Conservation (phyloP, 2,329 filamentous ascomycete species). For the Ascochyta fabae region DNA sequence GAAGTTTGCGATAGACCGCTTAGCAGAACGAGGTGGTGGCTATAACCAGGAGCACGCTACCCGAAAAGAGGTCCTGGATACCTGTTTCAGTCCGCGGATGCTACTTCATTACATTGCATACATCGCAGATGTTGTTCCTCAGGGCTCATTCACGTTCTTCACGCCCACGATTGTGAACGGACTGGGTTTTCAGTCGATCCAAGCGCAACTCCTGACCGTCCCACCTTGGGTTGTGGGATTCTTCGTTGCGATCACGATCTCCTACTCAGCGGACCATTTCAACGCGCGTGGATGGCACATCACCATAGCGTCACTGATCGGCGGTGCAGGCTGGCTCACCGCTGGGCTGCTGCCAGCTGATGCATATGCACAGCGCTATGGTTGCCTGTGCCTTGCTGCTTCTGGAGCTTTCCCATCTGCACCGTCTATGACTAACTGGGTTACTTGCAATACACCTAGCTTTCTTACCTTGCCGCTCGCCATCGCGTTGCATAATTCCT, state of each 20-base stretch:
- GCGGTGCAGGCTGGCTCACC: slow-evolving; percentile 43
- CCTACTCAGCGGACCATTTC: slow-evolving; percentile 32
- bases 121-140: slow-evolving; percentile 38
- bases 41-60: slow-evolving; percentile 47
- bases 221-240: slow-evolving; percentile 48
- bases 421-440: slow-evolving; percentile 48
- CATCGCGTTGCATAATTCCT: slow-evolving; percentile 49
- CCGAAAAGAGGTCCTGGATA: slow-evolving; percentile 46
- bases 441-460: slow-evolving; percentile 49
- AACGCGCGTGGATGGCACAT: slow-evolving; percentile 30
- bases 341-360: slow-evolving; percentile 38
- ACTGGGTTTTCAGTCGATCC: slow-evolving; percentile 51
- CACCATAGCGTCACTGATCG: slow-evolving; percentile 33
- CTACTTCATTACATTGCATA: slow-evolving; percentile 43
- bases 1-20: slow-evolving; percentile 43
- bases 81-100: slow-evolving; percentile 49
- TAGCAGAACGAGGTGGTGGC: slow-evolving; percentile 46
- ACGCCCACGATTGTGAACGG: slow-evolving; percentile 54
- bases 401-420: slow-evolving; percentile 48
- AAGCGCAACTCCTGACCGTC: slow-evolving; percentile 50
- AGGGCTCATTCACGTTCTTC: slow-evolving; percentile 50
- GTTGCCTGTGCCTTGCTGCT: slow-evolving; percentile 48
- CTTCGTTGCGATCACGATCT: slow-evolving; percentile 33
- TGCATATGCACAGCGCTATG: slow-evolving; percentile 38
- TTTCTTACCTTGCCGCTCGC: slow-evolving; percentile 48